Evolutionary conservation across 768 basidiomycete species (phyloP).

Genomic region (Pisolithus sp.): DNA sequence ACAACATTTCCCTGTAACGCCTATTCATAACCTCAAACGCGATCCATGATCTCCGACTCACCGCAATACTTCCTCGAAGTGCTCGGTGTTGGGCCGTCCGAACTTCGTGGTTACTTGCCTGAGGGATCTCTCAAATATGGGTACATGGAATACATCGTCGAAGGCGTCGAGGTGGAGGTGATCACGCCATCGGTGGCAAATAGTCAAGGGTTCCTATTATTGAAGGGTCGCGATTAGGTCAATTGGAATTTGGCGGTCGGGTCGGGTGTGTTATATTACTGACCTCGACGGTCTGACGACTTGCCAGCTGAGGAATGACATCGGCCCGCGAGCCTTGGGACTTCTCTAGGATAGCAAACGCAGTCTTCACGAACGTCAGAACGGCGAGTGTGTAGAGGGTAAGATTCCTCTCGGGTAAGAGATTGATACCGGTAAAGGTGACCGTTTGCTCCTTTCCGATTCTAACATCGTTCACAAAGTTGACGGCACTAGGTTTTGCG

Average conservation of each 20-base stretch:
- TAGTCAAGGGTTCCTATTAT: too few relatives aligned
- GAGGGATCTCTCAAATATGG: slow-evolving; percentile 41
- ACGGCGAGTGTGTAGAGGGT: slow-evolving; percentile 52
- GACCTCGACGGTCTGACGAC: slow-evolving; percentile 16
- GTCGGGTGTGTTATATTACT: neutral
- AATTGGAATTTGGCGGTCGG: too few relatives aligned
- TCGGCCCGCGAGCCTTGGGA: slow-evolving; percentile 4
- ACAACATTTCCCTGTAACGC: slow-evolving; percentile 17
- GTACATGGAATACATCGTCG: slow-evolving; percentile 41
- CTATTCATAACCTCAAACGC: neutral
- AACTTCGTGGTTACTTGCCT: slow-evolving; percentile 30
- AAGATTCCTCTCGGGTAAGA: slow-evolving; percentile 21
- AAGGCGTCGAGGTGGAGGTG: slow-evolving; percentile 38
- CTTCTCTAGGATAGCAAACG: slow-evolving; percentile 24
- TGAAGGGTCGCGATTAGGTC: too few relatives aligned
- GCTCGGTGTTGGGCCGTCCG: slow-evolving; percentile 26
- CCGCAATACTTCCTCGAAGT: slow-evolving; percentile 24
- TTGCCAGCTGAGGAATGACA: slow-evolving; percentile 8
- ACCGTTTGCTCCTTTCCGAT: slow-evolving; percentile 31
- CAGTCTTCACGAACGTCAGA: slow-evolving; percentile 50
- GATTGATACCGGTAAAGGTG: slow-evolving; percentile 38
- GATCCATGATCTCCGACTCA: slow-evolving; percentile 2
- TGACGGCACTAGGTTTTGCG: neutral
- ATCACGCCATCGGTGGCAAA: too few relatives aligned
- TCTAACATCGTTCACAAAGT: slow-evolving; percentile 7